Base-by-base conservation (phyloP, 2,329 filamentous ascomycete species). In the Diaporthe humulicola region DNA sequence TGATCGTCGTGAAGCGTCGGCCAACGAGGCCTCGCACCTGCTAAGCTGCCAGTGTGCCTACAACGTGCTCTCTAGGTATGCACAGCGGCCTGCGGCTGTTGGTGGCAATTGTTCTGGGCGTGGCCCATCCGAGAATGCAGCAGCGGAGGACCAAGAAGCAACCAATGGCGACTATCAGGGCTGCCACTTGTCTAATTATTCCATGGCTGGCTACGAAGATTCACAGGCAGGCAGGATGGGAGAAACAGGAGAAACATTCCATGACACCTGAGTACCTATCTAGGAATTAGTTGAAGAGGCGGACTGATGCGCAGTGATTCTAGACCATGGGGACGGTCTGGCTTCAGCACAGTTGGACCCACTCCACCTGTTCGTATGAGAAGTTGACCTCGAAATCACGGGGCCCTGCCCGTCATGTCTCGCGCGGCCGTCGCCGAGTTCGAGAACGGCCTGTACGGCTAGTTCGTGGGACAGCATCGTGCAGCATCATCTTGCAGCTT, bases 401-500 rank as follows among this genome's bases (percentile, higher is more conserved):
- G 64, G 64, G 45, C 30, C 22, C 64, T 50, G 48, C 48, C 64
- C 64, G 64, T 54, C 45, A 28, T 69, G 64, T 69, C 64, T 69
- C 48, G 48, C 64, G 33, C 48, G 64, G 64, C 48, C 48, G 64
- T 15, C 64, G 64, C 64, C 64, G 48, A 52, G 64, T 54, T 69
- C 48, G 36, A 54, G 48, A 54, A 22, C 48, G 64, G 22, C 5
- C 48, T 52, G 33, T 9, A 22, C 48, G 5, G 28, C 30, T 36
- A 25, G 45, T 10, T 38, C 10, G 45, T 61, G 22, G 70, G 70
- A 45, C 70, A 36, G 10, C 66, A 56, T 66, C 50, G 66, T 67
- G 10, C 61, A 50, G 45, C 64, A 57, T 33, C 67, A 70, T 70
- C 72, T 74, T 56, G 64, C 72, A 70, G 64, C 52, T 10, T 30